Base-by-base conservation (phyloP, 257 asterid species). In the Ballota nigra region DNA sequence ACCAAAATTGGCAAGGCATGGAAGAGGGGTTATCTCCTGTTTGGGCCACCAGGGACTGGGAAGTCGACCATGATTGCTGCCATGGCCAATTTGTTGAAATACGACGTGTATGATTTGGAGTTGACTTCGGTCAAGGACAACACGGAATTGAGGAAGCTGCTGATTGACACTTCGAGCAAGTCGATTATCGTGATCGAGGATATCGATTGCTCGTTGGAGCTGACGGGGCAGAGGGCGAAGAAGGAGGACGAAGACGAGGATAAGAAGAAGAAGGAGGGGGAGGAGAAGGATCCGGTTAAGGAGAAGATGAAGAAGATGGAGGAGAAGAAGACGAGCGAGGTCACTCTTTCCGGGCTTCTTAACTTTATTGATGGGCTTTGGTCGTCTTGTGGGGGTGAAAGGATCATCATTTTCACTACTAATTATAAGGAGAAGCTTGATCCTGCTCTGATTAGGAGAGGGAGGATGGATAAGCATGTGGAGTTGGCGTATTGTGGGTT, bases 311-410 rank as follows among this genome's bases (percentile, higher is more conserved):
- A 80, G 83, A 59, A 72, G 16, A 6, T 63, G 69, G 76, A 77
- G 66, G 72, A 72, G 33, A 43, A 71, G n/a, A 76, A 68, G 65
- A 24, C 58, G 31, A 82, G 88, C 34, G 75, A 79, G 81, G 84
- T 88, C 10, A 86, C 92, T 0, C 77, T 88, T 0, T 88, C 92
- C 0, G 95, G 95, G 74, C 84, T 86, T 0, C 82, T 88, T 11
- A 88, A 88, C 64, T 84, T 85, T 81, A 86, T 88, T 0, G 96
- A 88, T 22, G 88, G 92, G 15, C 83, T 88, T 1, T 88, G 95
- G 92, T 88, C 95, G 36, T 83, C 86, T 0, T 82, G 92, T 51
- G 92, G 82, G 11, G 86, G 84, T 0, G 90, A 84, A 65, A 82
- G 88, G 45, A 78, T 88, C 64, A 74, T 84, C 5, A 78, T 88